A percentile compares a stretch with the other conserved stretches of the same genome.
These are phyloP conservation scores for Panaeolus papilionaceus DNA, from an alignment of 768 basidiomycete species.

Conservation along the genomic window DNA sequence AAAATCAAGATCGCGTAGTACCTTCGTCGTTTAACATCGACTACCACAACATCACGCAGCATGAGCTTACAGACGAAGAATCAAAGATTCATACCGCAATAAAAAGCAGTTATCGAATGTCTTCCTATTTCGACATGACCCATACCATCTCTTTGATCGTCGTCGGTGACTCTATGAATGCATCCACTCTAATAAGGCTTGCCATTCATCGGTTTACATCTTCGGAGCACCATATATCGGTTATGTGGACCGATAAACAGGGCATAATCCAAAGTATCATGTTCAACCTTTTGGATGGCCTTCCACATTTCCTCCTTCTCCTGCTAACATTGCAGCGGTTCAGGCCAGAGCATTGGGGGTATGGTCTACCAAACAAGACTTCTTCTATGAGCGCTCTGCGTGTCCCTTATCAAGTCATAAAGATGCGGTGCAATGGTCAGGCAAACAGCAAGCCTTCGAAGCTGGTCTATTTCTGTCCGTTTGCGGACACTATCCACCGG, in stretches of 20 bases:
- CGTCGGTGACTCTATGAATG: neutral
- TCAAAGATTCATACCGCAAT: neutral
- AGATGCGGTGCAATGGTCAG: neutral
- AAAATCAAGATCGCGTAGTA: no score
- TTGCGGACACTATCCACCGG: neutral
- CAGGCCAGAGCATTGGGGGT: slow-evolving; percentile 30
- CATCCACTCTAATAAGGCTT: no score
- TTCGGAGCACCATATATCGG: neutral
- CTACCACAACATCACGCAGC: neutral
- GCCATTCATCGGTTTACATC: no score
- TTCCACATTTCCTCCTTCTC: slow-evolving; percentile 33
- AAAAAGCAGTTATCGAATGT: neutral
- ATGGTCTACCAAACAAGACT: slow-evolving; percentile 17
- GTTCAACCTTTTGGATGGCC: slow-evolving; percentile 32
- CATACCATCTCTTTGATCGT: neutral
- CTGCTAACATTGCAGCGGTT: slow-evolving; percentile 34
- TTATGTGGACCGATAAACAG: slow-evolving; percentile 30
- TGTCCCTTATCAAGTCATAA: neutral
- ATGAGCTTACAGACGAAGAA: neutral
- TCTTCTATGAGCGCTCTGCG: neutral
- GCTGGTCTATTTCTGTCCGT: neutral
- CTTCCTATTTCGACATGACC: neutral
- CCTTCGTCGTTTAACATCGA: no score
- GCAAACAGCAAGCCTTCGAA: neutral
- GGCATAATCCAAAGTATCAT: slow-evolving; percentile 32